Percentiles rank a stretch among this genome's conserved stretches.
These are phyloP conservation scores for Penicillium robsamsonii DNA, from an alignment of 495 filamentous ascomycete genomes.

Conservation along the genomic window DNA sequence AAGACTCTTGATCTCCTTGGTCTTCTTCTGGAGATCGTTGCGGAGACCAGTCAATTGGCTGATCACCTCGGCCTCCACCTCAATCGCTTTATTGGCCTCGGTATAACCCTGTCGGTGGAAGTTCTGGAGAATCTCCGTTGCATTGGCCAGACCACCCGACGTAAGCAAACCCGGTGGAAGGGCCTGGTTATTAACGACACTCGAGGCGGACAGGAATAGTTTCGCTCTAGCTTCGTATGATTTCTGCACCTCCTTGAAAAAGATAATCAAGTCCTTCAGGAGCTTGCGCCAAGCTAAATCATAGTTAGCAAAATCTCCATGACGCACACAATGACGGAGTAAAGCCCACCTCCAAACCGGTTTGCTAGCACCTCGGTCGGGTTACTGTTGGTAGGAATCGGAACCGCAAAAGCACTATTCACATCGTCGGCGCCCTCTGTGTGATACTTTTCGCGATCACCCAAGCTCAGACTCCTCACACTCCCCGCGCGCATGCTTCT, in stretches of 20 bases:
- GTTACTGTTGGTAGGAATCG: slow-evolving; percentile 80
- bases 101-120: slow-evolving; percentile 79
- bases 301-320: slow-evolving; percentile 16
- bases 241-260: slow-evolving; percentile 88
- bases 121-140: slow-evolving; percentile 71
- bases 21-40: slow-evolving; percentile 88
- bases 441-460: slow-evolving; percentile 54
- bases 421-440: slow-evolving; percentile 62
- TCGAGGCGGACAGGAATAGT: slow-evolving; percentile 75
- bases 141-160: slow-evolving; percentile 81
- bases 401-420: slow-evolving; percentile 83
- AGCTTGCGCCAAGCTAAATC: slow-evolving; percentile 85
- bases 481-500: slow-evolving; percentile 76
- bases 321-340: background rate
- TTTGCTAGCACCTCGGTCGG: slow-evolving; percentile 88
- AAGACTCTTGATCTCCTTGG: slow-evolving; percentile 93
- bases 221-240: slow-evolving; percentile 88
- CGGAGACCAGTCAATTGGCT: slow-evolving; percentile 79
- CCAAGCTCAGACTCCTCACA: slow-evolving; percentile 69
- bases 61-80: slow-evolving; percentile 90
- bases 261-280: slow-evolving; percentile 90
- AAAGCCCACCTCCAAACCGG: slow-evolving; percentile 77
- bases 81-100: slow-evolving; percentile 84
- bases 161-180: slow-evolving; percentile 69
- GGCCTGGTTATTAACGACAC: slow-evolving; percentile 76